phyloP scores from a whole-genome alignment of 345 rosid genomes.

The Eucalyptus fibrosa region DNA sequence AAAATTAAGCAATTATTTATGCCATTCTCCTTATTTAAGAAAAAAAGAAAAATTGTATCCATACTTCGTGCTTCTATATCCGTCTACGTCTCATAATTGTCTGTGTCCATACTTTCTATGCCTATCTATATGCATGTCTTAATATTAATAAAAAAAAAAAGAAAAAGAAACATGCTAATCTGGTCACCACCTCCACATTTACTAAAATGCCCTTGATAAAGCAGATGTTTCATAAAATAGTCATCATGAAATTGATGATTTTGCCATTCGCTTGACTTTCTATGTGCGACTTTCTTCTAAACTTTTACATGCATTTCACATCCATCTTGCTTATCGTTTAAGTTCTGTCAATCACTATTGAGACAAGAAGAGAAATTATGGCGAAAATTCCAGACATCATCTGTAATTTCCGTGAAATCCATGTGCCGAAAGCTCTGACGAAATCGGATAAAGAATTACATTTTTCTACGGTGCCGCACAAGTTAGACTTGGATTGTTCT shows the following conservation, averaged over 20 bases:
- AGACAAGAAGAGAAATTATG: background rate
- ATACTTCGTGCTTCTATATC: background rate
- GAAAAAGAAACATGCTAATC: background rate
- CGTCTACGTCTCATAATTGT: background rate
- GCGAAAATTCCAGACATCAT: background rate
- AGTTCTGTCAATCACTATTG: too few species aligned
- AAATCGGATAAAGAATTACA: background rate
- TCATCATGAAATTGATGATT: background rate
- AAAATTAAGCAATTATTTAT: too few species aligned
- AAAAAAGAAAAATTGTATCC: too few species aligned
- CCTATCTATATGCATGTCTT: background rate
- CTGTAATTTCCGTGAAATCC: background rate
- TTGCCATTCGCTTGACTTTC: background rate
- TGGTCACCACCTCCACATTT: background rate
- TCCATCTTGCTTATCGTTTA: background rate
- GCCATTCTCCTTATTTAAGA: background rate
- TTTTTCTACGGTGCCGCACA: background rate
- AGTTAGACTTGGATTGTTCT: background rate
- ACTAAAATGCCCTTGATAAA: background rate
- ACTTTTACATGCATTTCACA: background rate
- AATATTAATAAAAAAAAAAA: background rate
- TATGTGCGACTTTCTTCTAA: rapidly evolving
- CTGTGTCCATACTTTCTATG: background rate
- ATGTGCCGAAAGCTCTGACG: background rate
- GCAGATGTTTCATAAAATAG: background rate